Conservation (phyloP, 2,329 filamentous ascomycete genomes). For the Trichoderma guizhouense region DNA sequence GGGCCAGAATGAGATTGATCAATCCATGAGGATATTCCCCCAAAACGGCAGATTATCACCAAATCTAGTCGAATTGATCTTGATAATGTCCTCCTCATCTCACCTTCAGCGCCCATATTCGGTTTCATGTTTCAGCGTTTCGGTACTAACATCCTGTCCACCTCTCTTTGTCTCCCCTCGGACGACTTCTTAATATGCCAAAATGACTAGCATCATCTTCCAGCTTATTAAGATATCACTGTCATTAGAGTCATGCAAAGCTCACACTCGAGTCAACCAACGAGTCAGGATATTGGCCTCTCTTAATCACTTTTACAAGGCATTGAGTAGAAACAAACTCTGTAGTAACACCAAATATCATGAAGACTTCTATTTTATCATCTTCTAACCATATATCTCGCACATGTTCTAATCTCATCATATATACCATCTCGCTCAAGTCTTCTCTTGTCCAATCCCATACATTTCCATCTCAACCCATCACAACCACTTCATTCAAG, state of each 20-base stretch:
- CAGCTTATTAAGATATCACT: not conserved
- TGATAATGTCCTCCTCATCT: not conserved
- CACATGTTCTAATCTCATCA: not conserved
- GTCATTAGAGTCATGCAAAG: not conserved
- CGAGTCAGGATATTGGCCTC: not conserved
- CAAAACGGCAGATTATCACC: too few species aligned
- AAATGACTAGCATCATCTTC: not conserved
- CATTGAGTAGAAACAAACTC: not conserved
- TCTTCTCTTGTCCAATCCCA: not conserved
- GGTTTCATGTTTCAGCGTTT: not conserved
- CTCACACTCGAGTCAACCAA: not conserved
- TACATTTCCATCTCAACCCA: not conserved
- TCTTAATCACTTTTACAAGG: not conserved
- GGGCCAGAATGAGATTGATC: not conserved
- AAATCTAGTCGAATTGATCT: not conserved
- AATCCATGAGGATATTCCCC: too few species aligned
- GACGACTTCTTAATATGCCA: not conserved
- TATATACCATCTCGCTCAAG: not conserved
- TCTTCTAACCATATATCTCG: not conserved
- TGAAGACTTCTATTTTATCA: not conserved
- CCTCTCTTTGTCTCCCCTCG: not conserved
- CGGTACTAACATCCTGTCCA: not conserved
- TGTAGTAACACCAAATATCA: not conserved
- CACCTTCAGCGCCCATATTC: not conserved
- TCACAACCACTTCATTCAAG: not conserved